Evolutionary conservation across 192 early-diverging fungal genomes (phyloP), one percentile per base, ranked within the genome.

Genomic region (Backusella australiensis): DNA sequence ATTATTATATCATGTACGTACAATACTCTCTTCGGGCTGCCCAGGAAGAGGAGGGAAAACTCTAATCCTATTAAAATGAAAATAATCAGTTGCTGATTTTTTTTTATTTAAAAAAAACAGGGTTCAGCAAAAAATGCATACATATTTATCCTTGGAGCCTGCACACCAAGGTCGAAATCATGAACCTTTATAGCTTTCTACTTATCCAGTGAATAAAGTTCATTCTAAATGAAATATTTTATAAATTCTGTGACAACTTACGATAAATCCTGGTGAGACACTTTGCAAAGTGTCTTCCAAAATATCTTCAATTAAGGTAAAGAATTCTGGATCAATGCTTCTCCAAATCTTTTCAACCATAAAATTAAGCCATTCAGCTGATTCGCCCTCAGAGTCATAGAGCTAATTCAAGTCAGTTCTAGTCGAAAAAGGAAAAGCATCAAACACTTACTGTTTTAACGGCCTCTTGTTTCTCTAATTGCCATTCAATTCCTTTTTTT

Each of bases 91-190:
- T 5, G 0, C 1, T 34, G 15, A 2, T 35, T 69, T 21, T 35
- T 39, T 26, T 63, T 63, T 23, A n/a, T n/a, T 42, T 11, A 11
- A n/a, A n/a, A 6, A n/a, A 67, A 9, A 41, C 9, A 39, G 9
- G 0, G 9, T 12, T 9, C 38, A 39, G 38, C 9, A 39, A 3
- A 49, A 32, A 4, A 17, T 35, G 74, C 72, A 42, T 75, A 69
- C 77, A 68, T 74, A 21, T 71, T 41, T 67, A 80, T 67, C n/a
- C 74, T 69, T 35, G 78, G 78, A 19, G 78, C 74, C 56, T 80
- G 74, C n/a, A 80, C 74, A 41, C 78, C 78, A 39, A 80, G 68
- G n/a, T 80, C 78, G 9, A 80, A 75, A 38, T 75, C 78, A n/a
- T 49, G 49, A n/a, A 80, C 78, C 41, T 80, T 80, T 15, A 80